Evolutionary conservation across 352 stramenopile genomes (phyloP), one percentile per base, ranked within the genome.

Genomic region (Phytophthora fragariaefolia): DNA sequence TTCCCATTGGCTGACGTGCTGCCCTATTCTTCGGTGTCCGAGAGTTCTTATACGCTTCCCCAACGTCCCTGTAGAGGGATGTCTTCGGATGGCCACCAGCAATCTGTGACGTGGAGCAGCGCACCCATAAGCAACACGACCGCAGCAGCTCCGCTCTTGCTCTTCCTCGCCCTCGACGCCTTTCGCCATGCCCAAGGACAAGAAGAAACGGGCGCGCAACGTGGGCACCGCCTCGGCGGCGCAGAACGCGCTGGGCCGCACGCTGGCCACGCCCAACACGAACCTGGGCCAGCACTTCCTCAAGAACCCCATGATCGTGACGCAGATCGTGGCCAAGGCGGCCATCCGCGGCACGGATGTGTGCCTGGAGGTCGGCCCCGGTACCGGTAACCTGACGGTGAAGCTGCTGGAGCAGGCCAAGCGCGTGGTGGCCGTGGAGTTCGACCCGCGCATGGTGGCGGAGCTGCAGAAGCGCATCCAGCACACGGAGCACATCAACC

Each of bases 351-450:
- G 91, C 69, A 98, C 96, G 9, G 97, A 99, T 77, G 92, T 97
- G 18, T 97, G 98, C 61, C 89, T 99, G 38, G 97, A 99, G 78
- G 96, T 99, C 66, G 95, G 96, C 32, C 97, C 97, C 0, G 97
- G 97, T 74, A 99, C 97, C 2, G 98, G 98, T 76, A 99, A 99
- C 90, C 86, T 99, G 80, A 99, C 98, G n/a, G 83, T 99, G 56
- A 98, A 98, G 71, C 82, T 99, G 18, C 78, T 99, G 34, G 87
- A 99, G 65, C 87, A 96, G 74, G 88, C 93, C n/a, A 99, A 99
- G 84, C 87, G 91, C 53, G 96, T 99, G 24, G 81, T 99, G 6
- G 98, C 98, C 10, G 95, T 99, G 45, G 98, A 99, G 85, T 98
- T 98, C 66, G 98, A 99, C 77, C 84, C 85, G 50, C 91, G 98